Percentiles rank a stretch among this genome's conserved stretches.
Conservation (phyloP, 2,329 filamentous ascomycete species). For the Phialophora expanda region DNA sequence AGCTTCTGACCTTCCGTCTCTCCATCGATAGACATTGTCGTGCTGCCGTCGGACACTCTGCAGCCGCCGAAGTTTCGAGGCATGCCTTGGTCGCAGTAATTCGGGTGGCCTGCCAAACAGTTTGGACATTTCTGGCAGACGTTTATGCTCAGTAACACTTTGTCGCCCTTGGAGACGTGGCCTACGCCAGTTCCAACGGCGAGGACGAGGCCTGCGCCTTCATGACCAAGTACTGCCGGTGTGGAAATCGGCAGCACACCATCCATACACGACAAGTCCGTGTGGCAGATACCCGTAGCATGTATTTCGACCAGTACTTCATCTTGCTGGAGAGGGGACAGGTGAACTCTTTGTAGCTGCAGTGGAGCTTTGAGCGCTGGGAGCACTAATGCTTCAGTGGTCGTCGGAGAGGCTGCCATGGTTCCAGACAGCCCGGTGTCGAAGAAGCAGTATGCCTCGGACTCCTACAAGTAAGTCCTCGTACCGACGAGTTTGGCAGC, state of each 20-base stretch:
- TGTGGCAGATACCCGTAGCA: constrained; percentile 88
- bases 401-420: neutral
- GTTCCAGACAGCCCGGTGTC: neutral
- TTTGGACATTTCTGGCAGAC: constrained; percentile 35
- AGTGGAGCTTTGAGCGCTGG: neutral
- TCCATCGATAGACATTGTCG: neutral
- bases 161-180: constrained; percentile 40
- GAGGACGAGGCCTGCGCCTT: constrained; percentile 40
- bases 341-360: constrained; percentile 1
- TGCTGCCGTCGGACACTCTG: constrained; percentile 15
- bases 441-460: neutral
- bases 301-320: constrained; percentile 83
- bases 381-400: constrained; percentile 3
- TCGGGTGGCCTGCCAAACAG: constrained; percentile 34
- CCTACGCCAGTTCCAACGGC: constrained; percentile 38
- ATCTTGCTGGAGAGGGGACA: constrained; percentile 17
- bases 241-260: constrained; percentile 30
- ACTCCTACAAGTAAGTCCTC: neutral
- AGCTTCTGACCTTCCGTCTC: neutral
- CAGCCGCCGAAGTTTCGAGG: constrained; percentile 32
- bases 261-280: constrained; percentile 65
- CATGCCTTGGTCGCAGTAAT: constrained; percentile 18
- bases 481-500: neutral
- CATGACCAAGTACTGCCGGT: constrained; percentile 59
- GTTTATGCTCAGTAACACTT: constrained; percentile 39